Percentiles rank a stretch among this genome's conserved stretches.
phyloP scores from a whole-genome alignment of 1,284 basidiomycete species.

The Schizophyllum commune region DNA sequence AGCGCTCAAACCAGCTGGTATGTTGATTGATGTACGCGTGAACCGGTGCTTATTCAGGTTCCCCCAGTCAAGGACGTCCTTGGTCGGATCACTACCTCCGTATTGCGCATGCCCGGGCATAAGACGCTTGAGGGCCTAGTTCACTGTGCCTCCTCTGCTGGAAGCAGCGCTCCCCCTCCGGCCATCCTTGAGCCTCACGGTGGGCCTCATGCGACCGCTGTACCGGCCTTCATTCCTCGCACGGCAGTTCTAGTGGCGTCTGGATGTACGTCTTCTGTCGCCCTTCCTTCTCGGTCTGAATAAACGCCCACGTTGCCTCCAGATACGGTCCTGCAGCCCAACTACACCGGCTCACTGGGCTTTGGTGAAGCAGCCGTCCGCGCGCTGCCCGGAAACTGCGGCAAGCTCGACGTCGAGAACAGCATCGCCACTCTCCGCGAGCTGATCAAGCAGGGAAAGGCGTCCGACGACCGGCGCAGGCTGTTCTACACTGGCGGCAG shows the following conservation, averaged over 20 bases:
- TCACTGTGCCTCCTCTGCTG: constrained; percentile 23
- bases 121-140: constrained; percentile 48
- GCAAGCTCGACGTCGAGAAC: constrained; percentile 59
- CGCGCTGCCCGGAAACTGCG: constrained; percentile 47
- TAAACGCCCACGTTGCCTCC: neutral
- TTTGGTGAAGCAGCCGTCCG: constrained; percentile 37
- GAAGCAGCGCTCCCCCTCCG: constrained; percentile 21
- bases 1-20: constrained; percentile 30
- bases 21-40: constrained; percentile 11
- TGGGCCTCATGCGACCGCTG: constrained; percentile 51
- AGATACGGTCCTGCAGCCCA: constrained; percentile 57
- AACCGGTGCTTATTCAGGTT: neutral
- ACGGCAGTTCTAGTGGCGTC: constrained; percentile 43
- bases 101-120: constrained; percentile 41
- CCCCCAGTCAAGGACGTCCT: constrained; percentile 37
- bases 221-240: constrained; percentile 39
- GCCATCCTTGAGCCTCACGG: constrained; percentile 58
- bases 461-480: neutral
- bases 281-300: neutral
- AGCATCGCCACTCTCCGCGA: constrained; percentile 48
- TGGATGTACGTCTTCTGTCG: constrained; percentile 41
- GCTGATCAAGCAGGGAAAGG: constrained; percentile 31
- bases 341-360: constrained; percentile 68
- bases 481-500: constrained; percentile 55
- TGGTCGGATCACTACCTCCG: constrained; percentile 26